phyloP scores from a whole-genome alignment of 805 yeast genomes.

The Kluyveromyces siamensis region DNA sequence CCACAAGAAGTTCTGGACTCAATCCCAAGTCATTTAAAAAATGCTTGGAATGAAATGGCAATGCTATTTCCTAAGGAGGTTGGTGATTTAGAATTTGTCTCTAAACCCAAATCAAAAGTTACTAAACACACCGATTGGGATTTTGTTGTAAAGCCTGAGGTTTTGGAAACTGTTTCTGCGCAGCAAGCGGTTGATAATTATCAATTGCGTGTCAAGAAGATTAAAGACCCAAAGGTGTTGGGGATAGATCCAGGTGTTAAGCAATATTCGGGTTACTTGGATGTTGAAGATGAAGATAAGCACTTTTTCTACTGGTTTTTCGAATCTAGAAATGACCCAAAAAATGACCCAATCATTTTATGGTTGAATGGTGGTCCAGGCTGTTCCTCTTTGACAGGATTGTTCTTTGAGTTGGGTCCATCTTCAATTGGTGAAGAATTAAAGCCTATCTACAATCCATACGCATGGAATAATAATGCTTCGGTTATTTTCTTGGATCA shows the following conservation, averaged over 20 bases:
- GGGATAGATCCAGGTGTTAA: constrained; percentile 70
- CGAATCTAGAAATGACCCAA: constrained; percentile 84
- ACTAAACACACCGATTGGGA: constrained; percentile 22
- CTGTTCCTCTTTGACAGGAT: constrained; percentile 80
- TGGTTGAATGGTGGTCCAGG: constrained; percentile 98
- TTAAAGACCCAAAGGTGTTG: constrained; percentile 48
- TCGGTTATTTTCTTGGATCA: constrained; percentile 81
- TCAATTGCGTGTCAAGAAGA: constrained; percentile 50
- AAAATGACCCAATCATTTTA: constrained; percentile 70
- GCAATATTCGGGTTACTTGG: constrained; percentile 82
- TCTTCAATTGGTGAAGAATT: constrained; percentile 53
- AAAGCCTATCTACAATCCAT: constrained; percentile 60
- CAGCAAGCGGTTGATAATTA: constrained; percentile 37
- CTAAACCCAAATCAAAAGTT: constrained; percentile 37
- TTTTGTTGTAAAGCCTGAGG: constrained; percentile 16
- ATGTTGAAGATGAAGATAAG: constrained; percentile 73
- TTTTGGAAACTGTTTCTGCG: constrained; percentile 20
- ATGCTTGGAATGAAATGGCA: constrained; percentile 57
- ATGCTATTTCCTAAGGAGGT: constrained; percentile 49
- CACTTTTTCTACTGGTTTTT: constrained; percentile 82
- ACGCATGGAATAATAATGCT: constrained; percentile 81
- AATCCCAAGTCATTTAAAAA: constrained; percentile 40
- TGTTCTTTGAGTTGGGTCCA: constrained; percentile 83
- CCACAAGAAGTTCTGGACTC: constrained; percentile 26
- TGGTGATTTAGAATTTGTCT: constrained; percentile 38